Percentiles rank a stretch among this genome's conserved stretches.
Conservation (phyloP, 2,329 filamentous ascomycete species). For the Exophiala bonariae region DNA sequence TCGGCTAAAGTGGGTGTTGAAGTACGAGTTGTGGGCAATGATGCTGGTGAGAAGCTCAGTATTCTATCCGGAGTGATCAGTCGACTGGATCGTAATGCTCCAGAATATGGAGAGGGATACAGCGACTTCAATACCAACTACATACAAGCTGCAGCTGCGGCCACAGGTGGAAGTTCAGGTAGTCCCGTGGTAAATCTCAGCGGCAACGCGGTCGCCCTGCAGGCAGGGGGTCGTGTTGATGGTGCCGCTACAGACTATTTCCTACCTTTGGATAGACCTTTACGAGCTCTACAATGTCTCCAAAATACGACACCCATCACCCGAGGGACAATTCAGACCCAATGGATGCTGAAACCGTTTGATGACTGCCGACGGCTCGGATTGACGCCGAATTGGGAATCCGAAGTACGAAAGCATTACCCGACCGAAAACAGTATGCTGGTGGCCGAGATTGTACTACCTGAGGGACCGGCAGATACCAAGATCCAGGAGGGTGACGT, state of each 20-base stretch:
- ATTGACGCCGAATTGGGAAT: conserved; percentile 81
- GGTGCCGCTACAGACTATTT: conserved; percentile 98
- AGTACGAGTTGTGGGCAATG: conserved; percentile 96
- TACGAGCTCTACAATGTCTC: conserved; percentile 83
- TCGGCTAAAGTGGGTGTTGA: conserved; percentile 85
- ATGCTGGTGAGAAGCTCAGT: conserved; percentile 96
- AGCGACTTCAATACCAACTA: conserved; percentile 97
- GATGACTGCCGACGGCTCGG: conserved; percentile 93
- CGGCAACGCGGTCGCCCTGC: conserved; percentile 85
- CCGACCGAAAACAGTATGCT: conserved; percentile 96
- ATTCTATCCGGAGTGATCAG: conserved; percentile 97
- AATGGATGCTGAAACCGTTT: conserved; percentile 95
- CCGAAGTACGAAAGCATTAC: conserved; percentile 76
- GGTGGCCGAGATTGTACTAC: conserved; percentile 91
- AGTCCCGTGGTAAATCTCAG: conserved; percentile 97
- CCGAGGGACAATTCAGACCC: conserved; percentile 96
- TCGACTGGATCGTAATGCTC: conserved; percentile 91
- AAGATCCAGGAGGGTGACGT: conserved; percentile 95
- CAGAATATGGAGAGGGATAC: conserved; percentile 96
- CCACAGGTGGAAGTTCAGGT: conserved; percentile 95
- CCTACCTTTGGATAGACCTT: conserved; percentile 84
- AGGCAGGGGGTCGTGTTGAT: conserved; percentile 90
- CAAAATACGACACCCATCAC: conserved; percentile 72
- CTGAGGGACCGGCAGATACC: conserved; percentile 80
- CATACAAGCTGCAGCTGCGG: conserved; percentile 95